A percentile compares a stretch with the other conserved stretches of the same genome.
Evolutionary conservation across 768 basidiomycete genomes (phyloP).

Genomic region (Gloeopeniophorella convolvens): DNA sequence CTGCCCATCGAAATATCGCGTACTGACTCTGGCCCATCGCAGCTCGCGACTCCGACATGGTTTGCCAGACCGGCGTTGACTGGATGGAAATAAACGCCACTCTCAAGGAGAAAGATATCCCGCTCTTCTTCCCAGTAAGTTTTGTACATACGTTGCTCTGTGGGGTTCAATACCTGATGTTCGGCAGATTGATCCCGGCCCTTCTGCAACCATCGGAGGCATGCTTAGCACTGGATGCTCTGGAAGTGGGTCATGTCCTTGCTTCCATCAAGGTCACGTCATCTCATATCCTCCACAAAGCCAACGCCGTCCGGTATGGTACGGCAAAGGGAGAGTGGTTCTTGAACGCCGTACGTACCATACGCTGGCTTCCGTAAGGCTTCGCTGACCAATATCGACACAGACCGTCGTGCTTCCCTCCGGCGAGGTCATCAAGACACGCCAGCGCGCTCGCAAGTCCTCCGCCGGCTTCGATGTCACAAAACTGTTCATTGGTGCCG

Average conservation of each 20-base stretch:
- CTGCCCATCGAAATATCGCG: not conserved
- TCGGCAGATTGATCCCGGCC: not conserved
- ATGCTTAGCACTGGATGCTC: constrained; percentile 86
- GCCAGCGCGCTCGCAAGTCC: constrained; percentile 70
- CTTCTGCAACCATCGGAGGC: constrained; percentile 51
- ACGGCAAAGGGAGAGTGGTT: constrained; percentile 92
- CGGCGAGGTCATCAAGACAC: constrained; percentile 88
- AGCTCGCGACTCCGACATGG: constrained; percentile 70
- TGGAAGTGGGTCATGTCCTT: constrained; percentile 54
- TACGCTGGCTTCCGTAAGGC: no score
- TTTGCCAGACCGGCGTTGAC: constrained; percentile 67
- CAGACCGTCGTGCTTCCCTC: constrained; percentile 89
- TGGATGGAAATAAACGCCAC: constrained; percentile 76
- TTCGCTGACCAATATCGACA: not conserved
- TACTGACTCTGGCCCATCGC: not conserved
- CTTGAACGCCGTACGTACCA: constrained; percentile 55
- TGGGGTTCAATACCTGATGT: no score
- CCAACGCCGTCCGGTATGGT: constrained; percentile 80
- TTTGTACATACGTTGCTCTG: not conserved
- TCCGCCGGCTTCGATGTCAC: constrained; percentile 84
- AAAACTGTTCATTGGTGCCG: constrained; percentile 82
- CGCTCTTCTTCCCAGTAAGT: constrained; percentile 81
- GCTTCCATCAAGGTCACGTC: no score
- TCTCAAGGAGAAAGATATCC: constrained; percentile 61
- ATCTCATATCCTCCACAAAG: constrained; percentile 28